phyloP scores from a whole-genome alignment of 345 rosid genomes.

The Eucalyptus dawsonii region DNA sequence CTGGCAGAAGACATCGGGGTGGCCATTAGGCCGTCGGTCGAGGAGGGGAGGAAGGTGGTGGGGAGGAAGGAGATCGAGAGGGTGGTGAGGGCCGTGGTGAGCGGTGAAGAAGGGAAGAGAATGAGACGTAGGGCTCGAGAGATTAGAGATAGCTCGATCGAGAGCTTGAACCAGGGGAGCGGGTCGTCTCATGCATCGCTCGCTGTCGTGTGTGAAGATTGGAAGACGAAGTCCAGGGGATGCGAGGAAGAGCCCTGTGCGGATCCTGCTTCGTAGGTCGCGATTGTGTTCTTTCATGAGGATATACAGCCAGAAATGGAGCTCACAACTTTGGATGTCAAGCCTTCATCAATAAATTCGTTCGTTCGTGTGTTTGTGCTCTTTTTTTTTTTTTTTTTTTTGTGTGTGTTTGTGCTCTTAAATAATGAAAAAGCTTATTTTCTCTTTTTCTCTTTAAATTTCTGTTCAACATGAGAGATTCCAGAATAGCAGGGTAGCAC shows the following conservation, averaged over 20 bases:
- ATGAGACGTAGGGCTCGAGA: constrained; percentile 4
- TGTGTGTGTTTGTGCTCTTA: background rate
- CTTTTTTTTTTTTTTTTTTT: background rate
- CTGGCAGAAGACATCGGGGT: constrained; percentile 20
- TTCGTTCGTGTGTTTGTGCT: background rate
- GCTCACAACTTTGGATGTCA: background rate
- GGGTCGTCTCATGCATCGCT: constrained; percentile 13
- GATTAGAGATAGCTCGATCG: constrained; percentile 11
- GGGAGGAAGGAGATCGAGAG: constrained; percentile 16
- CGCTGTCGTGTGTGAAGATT: background rate
- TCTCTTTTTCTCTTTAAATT: background rate
- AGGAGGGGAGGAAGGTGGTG: background rate
- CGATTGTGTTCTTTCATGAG: background rate
- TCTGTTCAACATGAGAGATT: background rate
- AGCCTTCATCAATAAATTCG: background rate
- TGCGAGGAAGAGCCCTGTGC: background rate
- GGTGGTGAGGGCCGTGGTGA: constrained; percentile 18
- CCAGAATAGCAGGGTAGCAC: background rate
- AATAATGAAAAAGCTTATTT: no score
- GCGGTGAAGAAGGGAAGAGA: constrained; percentile 7
- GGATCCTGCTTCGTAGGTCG: background rate
- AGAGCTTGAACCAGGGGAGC: background rate
- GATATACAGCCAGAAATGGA: background rate
- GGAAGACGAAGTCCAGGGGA: background rate
- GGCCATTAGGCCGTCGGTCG: constrained; percentile 5